phyloP scores from a whole-genome alignment of 306 rosid species.

The Purshia tridentata region DNA sequence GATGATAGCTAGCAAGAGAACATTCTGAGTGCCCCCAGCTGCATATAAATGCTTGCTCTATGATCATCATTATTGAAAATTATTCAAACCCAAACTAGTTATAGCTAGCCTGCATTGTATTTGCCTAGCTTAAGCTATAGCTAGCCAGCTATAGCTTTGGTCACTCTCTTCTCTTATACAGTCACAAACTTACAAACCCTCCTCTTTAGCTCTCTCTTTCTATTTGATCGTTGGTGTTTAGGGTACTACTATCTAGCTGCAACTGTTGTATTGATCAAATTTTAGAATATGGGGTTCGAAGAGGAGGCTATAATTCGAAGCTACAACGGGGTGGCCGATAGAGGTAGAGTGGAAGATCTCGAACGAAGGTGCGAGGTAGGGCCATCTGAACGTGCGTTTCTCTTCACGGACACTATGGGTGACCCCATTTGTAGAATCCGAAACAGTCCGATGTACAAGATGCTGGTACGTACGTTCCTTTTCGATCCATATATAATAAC shows the following conservation, averaged over 20 bases:
- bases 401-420: conserved; percentile 89
- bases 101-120: background rate
- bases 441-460: conserved; percentile 77
- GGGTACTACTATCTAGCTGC: no score
- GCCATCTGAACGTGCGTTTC: conserved; percentile 61
- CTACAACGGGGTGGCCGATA: conserved; percentile 60
- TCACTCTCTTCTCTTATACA: conserved; percentile 8
- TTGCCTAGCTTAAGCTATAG: background rate
- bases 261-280: background rate
- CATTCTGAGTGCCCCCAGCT: conserved; percentile 40
- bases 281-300: conserved; percentile 42
- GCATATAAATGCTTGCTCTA: conserved; percentile 35
- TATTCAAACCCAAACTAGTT: background rate
- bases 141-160: background rate
- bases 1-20: conserved; percentile 31
- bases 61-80: conserved; percentile 18
- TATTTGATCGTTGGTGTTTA: background rate
- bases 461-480: conserved; percentile 60
- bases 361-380: conserved; percentile 85
- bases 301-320: conserved; percentile 51
- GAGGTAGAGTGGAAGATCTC: conserved; percentile 72
- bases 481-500: no score
- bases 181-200: conserved; percentile 15
- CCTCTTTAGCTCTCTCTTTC: background rate
- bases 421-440: conserved; percentile 98